Evolutionary conservation across 2,329 filamentous ascomycete genomes (phyloP).

Genomic region (Ophiosphaerella korrae): DNA sequence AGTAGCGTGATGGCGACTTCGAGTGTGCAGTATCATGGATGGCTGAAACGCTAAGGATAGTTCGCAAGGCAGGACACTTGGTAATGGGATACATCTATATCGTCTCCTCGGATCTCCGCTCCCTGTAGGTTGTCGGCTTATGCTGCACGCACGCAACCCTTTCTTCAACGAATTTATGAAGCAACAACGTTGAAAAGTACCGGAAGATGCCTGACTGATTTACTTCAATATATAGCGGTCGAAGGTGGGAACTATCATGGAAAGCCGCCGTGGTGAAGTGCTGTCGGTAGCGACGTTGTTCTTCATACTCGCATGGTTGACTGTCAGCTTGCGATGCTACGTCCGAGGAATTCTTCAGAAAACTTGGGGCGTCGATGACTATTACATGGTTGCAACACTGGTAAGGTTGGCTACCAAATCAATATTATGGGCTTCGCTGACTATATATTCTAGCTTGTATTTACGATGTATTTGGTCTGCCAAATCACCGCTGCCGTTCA

Average conservation of each 20-base stretch:
- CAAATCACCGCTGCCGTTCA: constrained; percentile 48
- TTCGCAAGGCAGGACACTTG: not conserved
- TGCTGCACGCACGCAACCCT: not conserved
- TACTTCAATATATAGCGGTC: not conserved
- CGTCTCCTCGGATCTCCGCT: not conserved
- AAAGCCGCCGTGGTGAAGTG: constrained; percentile 27
- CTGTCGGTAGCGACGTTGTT: constrained; percentile 44
- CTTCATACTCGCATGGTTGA: constrained; percentile 46
- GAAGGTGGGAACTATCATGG: constrained; percentile 9
- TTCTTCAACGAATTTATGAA: not conserved
- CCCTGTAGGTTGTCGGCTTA: not conserved
- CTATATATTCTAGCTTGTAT: constrained; percentile 33
- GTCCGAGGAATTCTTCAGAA: constrained; percentile 45
- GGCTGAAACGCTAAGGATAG: constrained; percentile 1
- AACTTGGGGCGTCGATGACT: constrained; percentile 49
- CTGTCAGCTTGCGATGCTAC: constrained; percentile 46
- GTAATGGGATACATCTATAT: not conserved
- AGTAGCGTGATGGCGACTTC: too few species aligned
- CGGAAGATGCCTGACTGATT: not conserved
- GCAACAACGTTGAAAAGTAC: not conserved
- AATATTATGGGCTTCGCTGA: not conserved
- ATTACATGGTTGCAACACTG: constrained; percentile 47
- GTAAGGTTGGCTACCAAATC: constrained; percentile 15
- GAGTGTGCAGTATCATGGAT: not conserved
- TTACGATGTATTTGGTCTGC: constrained; percentile 48